Percentiles rank a stretch among this genome's conserved stretches.
These are phyloP conservation scores for Voacanga thouarsii DNA, from an alignment of 257 asterid genomes.

Conservation along the genomic window DNA sequence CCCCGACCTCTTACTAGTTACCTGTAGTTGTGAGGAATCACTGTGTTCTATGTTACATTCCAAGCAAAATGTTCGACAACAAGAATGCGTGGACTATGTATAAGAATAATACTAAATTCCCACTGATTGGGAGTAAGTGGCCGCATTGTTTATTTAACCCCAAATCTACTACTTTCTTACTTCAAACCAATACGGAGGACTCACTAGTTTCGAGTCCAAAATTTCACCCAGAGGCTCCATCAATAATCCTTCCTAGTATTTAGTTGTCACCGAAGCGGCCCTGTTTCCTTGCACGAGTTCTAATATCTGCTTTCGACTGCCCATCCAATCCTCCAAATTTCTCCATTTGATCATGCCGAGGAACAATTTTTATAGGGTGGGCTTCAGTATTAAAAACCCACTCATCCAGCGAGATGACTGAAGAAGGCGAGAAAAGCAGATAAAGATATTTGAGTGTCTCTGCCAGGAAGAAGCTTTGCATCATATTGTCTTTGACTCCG, in stretches of 20 bases:
- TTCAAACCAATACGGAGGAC: not conserved
- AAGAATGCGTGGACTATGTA: not conserved
- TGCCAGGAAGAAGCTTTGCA: slow-evolving; percentile 98
- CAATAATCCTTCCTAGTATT: not conserved
- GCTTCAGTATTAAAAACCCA: slow-evolving; percentile 99
- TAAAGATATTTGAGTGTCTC: slow-evolving; percentile 96
- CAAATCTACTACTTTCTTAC: not conserved
- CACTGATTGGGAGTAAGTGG: not conserved
- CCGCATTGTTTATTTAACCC: not conserved
- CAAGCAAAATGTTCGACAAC: not conserved
- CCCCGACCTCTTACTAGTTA: not conserved
- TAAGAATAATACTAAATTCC: not conserved
- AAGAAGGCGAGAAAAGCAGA: slow-evolving; percentile 93
- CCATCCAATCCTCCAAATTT: slow-evolving; percentile 32
- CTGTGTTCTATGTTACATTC: slow-evolving; percentile 3
- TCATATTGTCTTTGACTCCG: slow-evolving; percentile 96
- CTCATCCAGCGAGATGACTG: slow-evolving; percentile 87
- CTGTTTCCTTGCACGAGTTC: slow-evolving; percentile 77
- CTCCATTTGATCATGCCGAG: slow-evolving; percentile 40
- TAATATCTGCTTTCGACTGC: slow-evolving; percentile 31
- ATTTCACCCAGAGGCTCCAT: not conserved
- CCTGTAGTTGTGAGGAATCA: not conserved
- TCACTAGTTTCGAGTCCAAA: not conserved
- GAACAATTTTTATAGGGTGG: slow-evolving; percentile 80
- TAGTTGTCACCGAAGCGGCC: slow-evolving; percentile 67